These are phyloP conservation scores for Clavaria fumosa DNA, from an alignment of 768 basidiomycete genomes.

Conservation along the genomic window DNA sequence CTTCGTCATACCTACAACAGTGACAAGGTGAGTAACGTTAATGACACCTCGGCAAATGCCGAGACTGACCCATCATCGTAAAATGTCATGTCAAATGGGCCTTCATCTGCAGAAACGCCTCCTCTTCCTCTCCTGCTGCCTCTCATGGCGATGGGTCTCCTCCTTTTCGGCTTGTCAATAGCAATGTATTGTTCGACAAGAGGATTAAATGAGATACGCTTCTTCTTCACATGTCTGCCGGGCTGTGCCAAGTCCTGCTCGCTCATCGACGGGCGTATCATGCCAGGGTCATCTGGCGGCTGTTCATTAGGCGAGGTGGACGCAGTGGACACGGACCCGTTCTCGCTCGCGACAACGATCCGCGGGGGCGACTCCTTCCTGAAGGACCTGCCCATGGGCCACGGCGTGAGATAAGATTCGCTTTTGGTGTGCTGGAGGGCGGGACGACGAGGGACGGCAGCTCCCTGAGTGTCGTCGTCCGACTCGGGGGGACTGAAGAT, in stretches of 20 bases:
- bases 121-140: constrained; percentile 10
- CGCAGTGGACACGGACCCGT: constrained; percentile 1
- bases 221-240: too few species aligned
- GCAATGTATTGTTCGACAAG: constrained; percentile 95
- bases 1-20: constrained; percentile 45
- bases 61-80: constrained; percentile 43
- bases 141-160: constrained; percentile 7
- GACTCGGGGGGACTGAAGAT: constrained; percentile 45
- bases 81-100: constrained; percentile 12
- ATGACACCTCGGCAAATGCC: constrained; percentile 5
- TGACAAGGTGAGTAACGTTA: constrained; percentile 4
- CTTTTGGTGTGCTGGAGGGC: constrained; percentile 70
- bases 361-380: constrained; percentile 63
- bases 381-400: constrained; percentile 31
- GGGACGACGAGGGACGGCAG: constrained; percentile 23
- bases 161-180: constrained; percentile 56
- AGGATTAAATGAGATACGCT: constrained; percentile 94
- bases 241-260: constrained; percentile 1
- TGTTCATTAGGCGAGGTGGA: not conserved
- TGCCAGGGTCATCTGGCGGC: not conserved
- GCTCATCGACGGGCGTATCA: not conserved
- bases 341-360: constrained; percentile 19
- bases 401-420: constrained; percentile 63
- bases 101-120: constrained; percentile 14
- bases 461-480: constrained; percentile 30